A percentile compares a stretch with the other conserved stretches of the same genome.
Evolutionary conservation across 148 eudicot species (phyloP).

Genomic region (Oxyria digyna): DNA sequence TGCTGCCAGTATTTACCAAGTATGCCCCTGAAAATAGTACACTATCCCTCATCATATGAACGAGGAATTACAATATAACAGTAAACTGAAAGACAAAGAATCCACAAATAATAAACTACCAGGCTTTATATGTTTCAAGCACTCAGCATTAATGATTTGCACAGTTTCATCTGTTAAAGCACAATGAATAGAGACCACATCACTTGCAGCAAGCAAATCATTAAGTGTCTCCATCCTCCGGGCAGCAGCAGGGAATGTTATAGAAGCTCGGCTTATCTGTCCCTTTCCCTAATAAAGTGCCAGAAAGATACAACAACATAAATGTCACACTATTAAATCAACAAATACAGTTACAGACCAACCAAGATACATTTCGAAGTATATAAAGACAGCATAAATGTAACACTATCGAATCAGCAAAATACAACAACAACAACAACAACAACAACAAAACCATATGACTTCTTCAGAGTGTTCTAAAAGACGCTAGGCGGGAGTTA

Average conservation of each 20-base stretch:
- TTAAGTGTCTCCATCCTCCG: slow-evolving; percentile 98
- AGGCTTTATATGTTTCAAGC: slow-evolving; percentile 86
- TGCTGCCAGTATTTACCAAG: slow-evolving; percentile 93
- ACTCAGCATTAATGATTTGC: slow-evolving; percentile 81
- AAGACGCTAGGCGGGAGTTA: no score
- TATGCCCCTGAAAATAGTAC: slow-evolving; percentile 55
- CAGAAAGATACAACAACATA: neutral
- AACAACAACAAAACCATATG: no score
- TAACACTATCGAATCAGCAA: neutral
- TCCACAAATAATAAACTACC: slow-evolving; percentile 27
- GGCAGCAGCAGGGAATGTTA: slow-evolving; percentile 79
- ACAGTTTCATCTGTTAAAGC: slow-evolving; percentile 81
- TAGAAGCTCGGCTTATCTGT: slow-evolving; percentile 37
- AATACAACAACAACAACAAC: neutral
- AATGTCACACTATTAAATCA: neutral
- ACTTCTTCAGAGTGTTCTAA: no score
- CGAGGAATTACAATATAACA: neutral
- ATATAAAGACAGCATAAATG: neutral
- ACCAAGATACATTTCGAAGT: no score
- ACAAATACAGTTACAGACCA: no score
- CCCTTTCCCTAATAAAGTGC: slow-evolving; percentile 35
- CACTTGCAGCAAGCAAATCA: slow-evolving; percentile 96
- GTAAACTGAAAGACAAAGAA: neutral
- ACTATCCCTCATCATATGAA: neutral
- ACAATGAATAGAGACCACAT: slow-evolving; percentile 89